Conservation (phyloP, 2,329 filamentous ascomycete genomes). For the Chrysoporthe deuterocubensis region DNA sequence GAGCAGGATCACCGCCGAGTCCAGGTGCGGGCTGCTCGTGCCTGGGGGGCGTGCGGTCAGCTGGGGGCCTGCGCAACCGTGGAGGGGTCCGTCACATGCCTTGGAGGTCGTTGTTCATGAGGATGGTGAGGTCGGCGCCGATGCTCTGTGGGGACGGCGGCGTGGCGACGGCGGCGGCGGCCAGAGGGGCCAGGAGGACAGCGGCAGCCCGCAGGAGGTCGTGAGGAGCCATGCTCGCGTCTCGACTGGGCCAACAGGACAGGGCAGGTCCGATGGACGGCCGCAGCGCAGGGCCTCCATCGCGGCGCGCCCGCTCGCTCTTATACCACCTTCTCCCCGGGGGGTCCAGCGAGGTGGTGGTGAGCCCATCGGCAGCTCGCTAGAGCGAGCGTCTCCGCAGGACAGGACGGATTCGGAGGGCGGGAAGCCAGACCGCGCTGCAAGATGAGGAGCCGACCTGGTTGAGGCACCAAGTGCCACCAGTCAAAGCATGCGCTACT, state of each 20-base stretch:
- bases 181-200: slow-evolving; percentile 31
- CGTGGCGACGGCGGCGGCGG: slow-evolving; percentile 31
- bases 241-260: not conserved
- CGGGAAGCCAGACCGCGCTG: slow-evolving; percentile 7
- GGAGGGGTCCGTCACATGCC: slow-evolving; percentile 33
- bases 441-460: not conserved
- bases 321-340: not conserved
- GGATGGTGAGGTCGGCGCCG: slow-evolving; percentile 42
- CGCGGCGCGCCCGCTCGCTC: not conserved
- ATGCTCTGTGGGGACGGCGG: slow-evolving; percentile 42
- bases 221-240: slow-evolving; percentile 23
- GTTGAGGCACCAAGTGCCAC: not conserved
- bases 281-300: not conserved
- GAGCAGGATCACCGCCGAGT: slow-evolving; percentile 43
- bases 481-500: slow-evolving; percentile 9
- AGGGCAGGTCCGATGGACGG: too few species aligned
- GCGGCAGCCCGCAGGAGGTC: slow-evolving; percentile 25
- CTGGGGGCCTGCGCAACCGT: not conserved
- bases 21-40: slow-evolving; percentile 37
- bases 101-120: slow-evolving; percentile 47
- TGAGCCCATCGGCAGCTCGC: not conserved
- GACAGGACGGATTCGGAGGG: slow-evolving; percentile 12
- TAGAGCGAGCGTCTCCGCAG: slow-evolving; percentile 17
- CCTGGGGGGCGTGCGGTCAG: slow-evolving; percentile 34
- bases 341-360: not conserved